Conservation (phyloP, 2,329 filamentous ascomycete genomes). For the Fusarium udum region DNA sequence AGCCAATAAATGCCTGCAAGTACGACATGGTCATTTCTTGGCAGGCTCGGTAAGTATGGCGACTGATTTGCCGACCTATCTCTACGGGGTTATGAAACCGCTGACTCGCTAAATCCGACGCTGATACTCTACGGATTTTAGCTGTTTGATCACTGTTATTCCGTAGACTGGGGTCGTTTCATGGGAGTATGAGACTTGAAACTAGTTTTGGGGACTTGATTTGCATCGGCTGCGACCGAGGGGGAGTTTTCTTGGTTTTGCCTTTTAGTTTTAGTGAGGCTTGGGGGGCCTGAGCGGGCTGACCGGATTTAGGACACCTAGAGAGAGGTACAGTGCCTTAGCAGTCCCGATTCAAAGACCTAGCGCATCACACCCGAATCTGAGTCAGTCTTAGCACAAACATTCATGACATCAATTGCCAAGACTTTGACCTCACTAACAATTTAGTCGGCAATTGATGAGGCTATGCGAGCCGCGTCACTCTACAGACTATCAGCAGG, state of each 20-base stretch:
- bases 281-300: neutral
- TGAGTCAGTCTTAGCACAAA: neutral
- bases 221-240: neutral
- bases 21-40: neutral
- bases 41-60: slow-evolving; percentile 3
- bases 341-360: neutral
- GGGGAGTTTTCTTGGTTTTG: neutral
- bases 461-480: slow-evolving; percentile 1
- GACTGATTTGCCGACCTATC: neutral
- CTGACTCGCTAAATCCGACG: slow-evolving; percentile 10
- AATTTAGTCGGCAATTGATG: neutral
- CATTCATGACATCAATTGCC: neutral
- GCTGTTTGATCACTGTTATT: neutral
- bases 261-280: neutral
- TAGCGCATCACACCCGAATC: neutral
- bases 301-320: neutral
- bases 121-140: neutral
- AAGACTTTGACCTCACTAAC: neutral
- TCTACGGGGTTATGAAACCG: slow-evolving; percentile 6
- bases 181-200: neutral
- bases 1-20: neutral
- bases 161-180: neutral
- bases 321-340: neutral
- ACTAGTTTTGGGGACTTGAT: neutral
- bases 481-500: neutral